Percentiles rank a stretch among this genome's conserved stretches.
These are phyloP conservation scores for Mercurialis annua DNA, from an alignment of 345 rosid genomes.

Conservation along the genomic window DNA sequence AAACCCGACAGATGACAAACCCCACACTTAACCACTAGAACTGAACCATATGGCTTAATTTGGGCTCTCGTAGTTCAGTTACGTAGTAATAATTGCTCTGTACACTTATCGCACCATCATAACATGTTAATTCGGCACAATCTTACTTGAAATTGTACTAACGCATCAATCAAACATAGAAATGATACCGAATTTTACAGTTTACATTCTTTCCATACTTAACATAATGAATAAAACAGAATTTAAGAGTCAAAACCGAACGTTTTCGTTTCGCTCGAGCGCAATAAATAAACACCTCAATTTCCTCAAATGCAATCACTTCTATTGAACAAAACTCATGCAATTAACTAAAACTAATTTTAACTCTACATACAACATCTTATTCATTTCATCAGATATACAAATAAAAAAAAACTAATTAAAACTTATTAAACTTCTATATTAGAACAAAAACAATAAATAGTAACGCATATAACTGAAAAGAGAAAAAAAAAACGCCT, in stretches of 20 bases:
- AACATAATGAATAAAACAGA: not conserved
- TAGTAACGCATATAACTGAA: not conserved
- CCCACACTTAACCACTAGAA: not conserved
- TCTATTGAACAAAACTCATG: not conserved
- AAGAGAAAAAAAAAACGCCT: conserved; percentile 1
- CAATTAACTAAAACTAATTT: not conserved
- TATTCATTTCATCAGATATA: not conserved
- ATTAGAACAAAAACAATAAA: too few species aligned
- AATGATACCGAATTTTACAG: not conserved
- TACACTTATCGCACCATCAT: not conserved
- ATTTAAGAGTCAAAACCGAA: not conserved
- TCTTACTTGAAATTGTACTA: not conserved
- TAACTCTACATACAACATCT: not conserved
- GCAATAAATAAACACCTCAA: conserved; percentile 10
- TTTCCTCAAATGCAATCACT: not conserved
- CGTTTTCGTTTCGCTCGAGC: not conserved
- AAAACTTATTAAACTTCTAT: not conserved
- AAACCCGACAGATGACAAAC: not conserved
- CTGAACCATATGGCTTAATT: not conserved
- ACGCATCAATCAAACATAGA: not conserved
- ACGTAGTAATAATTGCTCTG: too few species aligned
- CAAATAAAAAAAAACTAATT: not conserved
- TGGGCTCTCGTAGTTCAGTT: not conserved
- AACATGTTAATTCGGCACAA: not conserved
- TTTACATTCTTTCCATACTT: not conserved